A percentile compares a stretch with the other conserved stretches of the same genome.
Evolutionary conservation across 176 grass and related monocot species (phyloP).

Genomic region (Oropetium thomaeum): DNA sequence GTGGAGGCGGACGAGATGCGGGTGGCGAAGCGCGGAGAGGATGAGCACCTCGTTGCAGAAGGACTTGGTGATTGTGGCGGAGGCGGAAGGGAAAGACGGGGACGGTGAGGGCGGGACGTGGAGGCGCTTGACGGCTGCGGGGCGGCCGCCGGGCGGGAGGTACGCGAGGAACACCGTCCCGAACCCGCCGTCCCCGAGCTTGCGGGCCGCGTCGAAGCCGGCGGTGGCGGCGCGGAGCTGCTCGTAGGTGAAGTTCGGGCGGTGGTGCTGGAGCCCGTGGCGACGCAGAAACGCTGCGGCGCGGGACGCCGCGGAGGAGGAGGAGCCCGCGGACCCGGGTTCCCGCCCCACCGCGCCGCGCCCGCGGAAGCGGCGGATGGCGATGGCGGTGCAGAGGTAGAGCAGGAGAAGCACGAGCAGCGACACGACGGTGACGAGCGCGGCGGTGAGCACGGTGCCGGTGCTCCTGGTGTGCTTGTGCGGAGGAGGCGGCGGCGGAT

Average conservation of each 20-base stretch:
- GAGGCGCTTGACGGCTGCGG: background rate
- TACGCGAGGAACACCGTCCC: background rate
- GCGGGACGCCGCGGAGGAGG: conserved; percentile 34
- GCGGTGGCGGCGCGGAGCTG: conserved; percentile 61
- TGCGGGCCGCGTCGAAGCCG: background rate
- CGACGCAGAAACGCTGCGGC: conserved; percentile 55
- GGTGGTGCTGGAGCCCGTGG: conserved; percentile 50
- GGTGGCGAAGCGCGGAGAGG: conserved; percentile 47
- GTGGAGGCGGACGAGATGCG: conserved; percentile 64
- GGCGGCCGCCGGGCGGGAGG: background rate
- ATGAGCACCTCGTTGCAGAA: conserved; percentile 92
- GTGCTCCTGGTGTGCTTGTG: background rate
- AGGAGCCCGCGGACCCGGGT: background rate
- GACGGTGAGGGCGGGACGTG: background rate
- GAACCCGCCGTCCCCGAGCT: background rate
- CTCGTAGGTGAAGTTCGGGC: conserved; percentile 65
- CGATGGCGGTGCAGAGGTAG: conserved; percentile 49
- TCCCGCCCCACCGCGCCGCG: background rate
- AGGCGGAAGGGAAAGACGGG: conserved; percentile 21
- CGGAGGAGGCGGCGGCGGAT: conserved; percentile 24
- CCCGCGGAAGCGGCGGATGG: conserved; percentile 37
- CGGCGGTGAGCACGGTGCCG: background rate
- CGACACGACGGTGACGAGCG: conserved; percentile 31
- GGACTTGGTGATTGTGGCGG: conserved; percentile 57
- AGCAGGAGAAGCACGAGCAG: conserved; percentile 55